Base-by-base conservation (phyloP, 2,329 filamentous ascomycete genomes). In the Colletotrichum sp. region DNA sequence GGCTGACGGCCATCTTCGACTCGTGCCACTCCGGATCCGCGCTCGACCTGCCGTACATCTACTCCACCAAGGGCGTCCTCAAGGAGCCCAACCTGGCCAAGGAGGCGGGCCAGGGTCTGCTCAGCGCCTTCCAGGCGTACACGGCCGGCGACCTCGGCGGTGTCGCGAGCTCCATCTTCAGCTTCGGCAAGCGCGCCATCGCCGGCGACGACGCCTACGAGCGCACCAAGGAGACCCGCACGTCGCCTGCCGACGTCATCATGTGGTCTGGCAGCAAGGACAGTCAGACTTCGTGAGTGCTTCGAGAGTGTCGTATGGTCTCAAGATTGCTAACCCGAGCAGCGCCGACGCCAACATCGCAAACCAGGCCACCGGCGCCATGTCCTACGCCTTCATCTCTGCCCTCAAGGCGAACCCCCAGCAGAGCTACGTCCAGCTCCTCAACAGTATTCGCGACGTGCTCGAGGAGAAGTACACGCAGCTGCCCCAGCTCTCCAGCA, bases 191-290 rank as follows among this genome's bases (percentile, higher is more conserved):
- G 89, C 80, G 80, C 83, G 96, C 95, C 22, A 94, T 95, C 27
- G 91, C 88, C 76, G 96, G 96, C 79, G 93, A 97, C 79, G 92
- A 94, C 44, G 93, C 93, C 22, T 93, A 96, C 85, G 91, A 98
- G 86, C 93, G 92, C 83, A 95, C 96, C 78, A 90, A 95, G 83
- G 91, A 94, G 79, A 99, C 96, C 57, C 98, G 98, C 88, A 99
- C 97, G 19, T 97, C 94, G 71, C 94, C 96, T 2, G 97, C 97
- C 55, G 97, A 99, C 85, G 97, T 99, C 36, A 92, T 99, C 83
- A 98, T 98, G 95, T 98, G 96, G 94, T 98, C 95, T 77, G 97
- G 97, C 73, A 98, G 95, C 87, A 98, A 98, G 86, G 97, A 99
- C 83, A 92, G 93, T 77, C 97, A 99, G 86, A 99, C 97, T 79